Evolutionary conservation across 805 yeast genomes (phyloP), one percentile per base, ranked within the genome.

Genomic region (Wickerhamomyces subpelliculosus): DNA sequence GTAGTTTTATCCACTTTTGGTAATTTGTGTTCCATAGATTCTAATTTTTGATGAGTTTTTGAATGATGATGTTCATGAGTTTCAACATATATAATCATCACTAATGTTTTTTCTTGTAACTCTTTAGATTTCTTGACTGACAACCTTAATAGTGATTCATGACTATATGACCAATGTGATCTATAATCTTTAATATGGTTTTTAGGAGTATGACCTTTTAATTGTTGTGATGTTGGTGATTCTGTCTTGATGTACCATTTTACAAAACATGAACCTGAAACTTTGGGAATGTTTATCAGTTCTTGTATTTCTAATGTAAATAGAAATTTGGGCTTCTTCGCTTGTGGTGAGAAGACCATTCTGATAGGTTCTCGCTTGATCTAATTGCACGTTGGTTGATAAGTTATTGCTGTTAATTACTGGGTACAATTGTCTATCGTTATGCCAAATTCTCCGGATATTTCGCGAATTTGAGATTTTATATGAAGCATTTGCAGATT

Each of bases 211-310:
- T 42, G 40, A 5, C 77, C 76, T 36, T 67, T 58, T 5, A 68
- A 48, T n/a, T 65, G 66, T n/a, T 65, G 60, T 31, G n/a, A n/a
- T n/a, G 61, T 47, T 37, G 64, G 34, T 4, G 74, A 63, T 44
- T 82, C 87, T 38, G n/a, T n/a, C n/a, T 69, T 67, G 9, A 84
- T 62, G 32, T 65, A 67, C 72, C 89, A 72, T 41, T 79, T 77
- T 16, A 87, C 73, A 45, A 59, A 78, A 48, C 90, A 78, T 27
- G 65, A 55, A 0, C 95, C 95, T 3, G 78, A 65, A 1, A 81
- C 68, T 47, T 84, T 88, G 2, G 97, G 97, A 22, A 90, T 73
- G 51, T 89, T 89, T n/a, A 80, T 71, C 34, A 90, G 64, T 45
- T 85, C 94, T 39, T 74, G 72, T 34, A 88, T 70, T 14, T 70